Conservation (phyloP, 2,329 filamentous ascomycete genomes). For the Furcasterigmium furcatum region DNA sequence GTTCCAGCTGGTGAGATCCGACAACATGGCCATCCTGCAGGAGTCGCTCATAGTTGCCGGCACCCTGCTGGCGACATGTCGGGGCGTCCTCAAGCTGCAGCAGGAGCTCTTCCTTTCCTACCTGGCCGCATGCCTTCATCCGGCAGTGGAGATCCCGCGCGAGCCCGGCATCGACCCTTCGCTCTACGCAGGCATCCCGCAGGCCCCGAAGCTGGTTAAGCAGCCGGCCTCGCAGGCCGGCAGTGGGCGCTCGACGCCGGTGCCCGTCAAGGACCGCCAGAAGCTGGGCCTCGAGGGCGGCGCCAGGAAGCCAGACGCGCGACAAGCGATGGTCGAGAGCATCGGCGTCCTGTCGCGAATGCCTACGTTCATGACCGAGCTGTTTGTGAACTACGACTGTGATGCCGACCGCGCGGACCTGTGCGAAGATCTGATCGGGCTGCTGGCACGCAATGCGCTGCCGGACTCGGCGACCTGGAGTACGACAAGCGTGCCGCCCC, state of each 20-base stretch:
- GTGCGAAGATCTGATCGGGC: slow-evolving; percentile 91
- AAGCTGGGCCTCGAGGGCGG: slow-evolving; percentile 91
- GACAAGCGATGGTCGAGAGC: slow-evolving; percentile 98
- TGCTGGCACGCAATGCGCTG: slow-evolving; percentile 87
- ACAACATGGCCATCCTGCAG: slow-evolving; percentile 92
- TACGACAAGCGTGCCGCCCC: slow-evolving; percentile 92
- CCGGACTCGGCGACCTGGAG: slow-evolving; percentile 98
- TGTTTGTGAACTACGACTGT: slow-evolving; percentile 98
- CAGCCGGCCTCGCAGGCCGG: slow-evolving; percentile 66
- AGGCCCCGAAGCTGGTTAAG: slow-evolving; percentile 84
- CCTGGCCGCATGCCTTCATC: slow-evolving; percentile 88
- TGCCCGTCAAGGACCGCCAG: slow-evolving; percentile 87
- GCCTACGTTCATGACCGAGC: slow-evolving; percentile 89
- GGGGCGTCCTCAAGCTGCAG: slow-evolving; percentile 87
- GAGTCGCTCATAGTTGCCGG: slow-evolving; percentile 90
- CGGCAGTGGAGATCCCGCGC: slow-evolving; percentile 87
- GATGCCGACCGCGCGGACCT: slow-evolving; percentile 87
- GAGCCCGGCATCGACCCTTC: slow-evolving; percentile 88
- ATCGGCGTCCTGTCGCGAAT: slow-evolving; percentile 89
- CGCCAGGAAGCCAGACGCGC: slow-evolving; percentile 85
- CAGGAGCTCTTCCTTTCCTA: slow-evolving; percentile 96
- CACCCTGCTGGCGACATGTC: slow-evolving; percentile 86
- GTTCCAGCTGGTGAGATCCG: slow-evolving; percentile 93
- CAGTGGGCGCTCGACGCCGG: slow-evolving; percentile 85
- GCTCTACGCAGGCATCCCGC: slow-evolving; percentile 89